Evolutionary conservation across 345 rosid genomes (phyloP).

Genomic region (Theobroma cacao): DNA sequence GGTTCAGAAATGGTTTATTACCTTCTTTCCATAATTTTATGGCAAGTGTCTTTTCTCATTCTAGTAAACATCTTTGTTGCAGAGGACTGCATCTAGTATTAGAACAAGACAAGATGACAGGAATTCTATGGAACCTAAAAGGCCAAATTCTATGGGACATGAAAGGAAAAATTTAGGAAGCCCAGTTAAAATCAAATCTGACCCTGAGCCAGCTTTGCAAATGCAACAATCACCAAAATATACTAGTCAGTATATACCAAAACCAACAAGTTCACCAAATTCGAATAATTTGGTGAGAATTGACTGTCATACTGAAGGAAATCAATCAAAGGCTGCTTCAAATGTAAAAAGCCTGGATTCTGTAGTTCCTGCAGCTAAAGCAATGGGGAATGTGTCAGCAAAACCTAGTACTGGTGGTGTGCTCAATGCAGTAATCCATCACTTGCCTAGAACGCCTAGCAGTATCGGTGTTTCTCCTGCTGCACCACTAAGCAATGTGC

Average conservation of each 20-base stretch:
- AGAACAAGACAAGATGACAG: slow-evolving; percentile 50
- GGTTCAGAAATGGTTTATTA: not conserved
- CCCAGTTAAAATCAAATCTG: slow-evolving; percentile 73
- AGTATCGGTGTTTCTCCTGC: slow-evolving; percentile 21
- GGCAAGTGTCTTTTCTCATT: not conserved
- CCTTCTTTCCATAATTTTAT: not conserved
- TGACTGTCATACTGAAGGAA: slow-evolving; percentile 39
- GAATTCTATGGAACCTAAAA: slow-evolving; percentile 55
- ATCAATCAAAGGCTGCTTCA: slow-evolving; percentile 49
- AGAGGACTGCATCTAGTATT: slow-evolving; percentile 59
- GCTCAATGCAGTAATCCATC: slow-evolving; percentile 6
- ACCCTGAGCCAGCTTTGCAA: slow-evolving; percentile 50
- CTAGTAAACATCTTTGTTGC: slow-evolving; percentile 14
- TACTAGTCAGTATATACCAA: slow-evolving; percentile 30
- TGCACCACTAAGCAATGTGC: slow-evolving; percentile 23
- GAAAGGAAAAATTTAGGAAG: not conserved
- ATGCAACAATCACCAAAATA: slow-evolving; percentile 30
- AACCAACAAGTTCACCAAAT: slow-evolving; percentile 30
- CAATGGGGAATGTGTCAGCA: slow-evolving; percentile 22
- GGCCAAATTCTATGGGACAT: slow-evolving; percentile 44
- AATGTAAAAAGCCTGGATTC: slow-evolving; percentile 59
- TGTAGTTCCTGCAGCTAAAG: slow-evolving; percentile 26
- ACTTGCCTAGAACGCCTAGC: not conserved
- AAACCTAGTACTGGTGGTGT: slow-evolving; percentile 9
- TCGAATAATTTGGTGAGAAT: slow-evolving; percentile 66